Evolutionary conservation across 306 rosid species (phyloP).

Genomic region (Trifolium dubium): DNA sequence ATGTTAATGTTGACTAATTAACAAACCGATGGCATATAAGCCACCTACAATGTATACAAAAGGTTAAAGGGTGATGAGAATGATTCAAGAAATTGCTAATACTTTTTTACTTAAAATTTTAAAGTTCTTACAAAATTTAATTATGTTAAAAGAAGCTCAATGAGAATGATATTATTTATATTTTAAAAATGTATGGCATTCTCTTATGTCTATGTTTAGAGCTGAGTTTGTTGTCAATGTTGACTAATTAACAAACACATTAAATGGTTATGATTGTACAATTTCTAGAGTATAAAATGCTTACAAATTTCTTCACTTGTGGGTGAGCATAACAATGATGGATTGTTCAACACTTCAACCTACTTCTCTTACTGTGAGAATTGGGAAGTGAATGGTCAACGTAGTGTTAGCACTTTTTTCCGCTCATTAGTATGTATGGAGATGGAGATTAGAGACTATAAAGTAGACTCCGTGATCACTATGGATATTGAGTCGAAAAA

Average conservation of each 20-base stretch:
- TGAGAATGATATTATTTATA: conserved; percentile 1
- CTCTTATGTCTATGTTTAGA: neutral
- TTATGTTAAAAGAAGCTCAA: neutral
- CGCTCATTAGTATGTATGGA: no score
- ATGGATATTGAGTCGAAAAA: no score
- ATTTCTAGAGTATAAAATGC: neutral
- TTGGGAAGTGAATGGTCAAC: no score
- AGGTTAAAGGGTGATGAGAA: neutral
- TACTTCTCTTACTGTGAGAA: no score
- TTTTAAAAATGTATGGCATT: neutral
- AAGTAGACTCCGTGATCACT: no score
- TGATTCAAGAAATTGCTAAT: conserved; percentile 7
- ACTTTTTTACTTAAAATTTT: conserved; percentile 5
- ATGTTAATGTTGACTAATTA: conserved; percentile 24
- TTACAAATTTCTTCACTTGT: no score
- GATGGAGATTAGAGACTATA: no score
- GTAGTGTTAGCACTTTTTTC: no score
- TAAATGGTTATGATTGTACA: neutral
- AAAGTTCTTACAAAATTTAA: neutral
- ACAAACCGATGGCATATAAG: conserved; percentile 25
- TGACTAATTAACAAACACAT: conserved; percentile 7
- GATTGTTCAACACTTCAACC: no score
- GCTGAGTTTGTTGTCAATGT: conserved; percentile 5
- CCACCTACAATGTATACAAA: conserved; percentile 16
- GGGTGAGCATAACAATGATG: no score